These are phyloP conservation scores for Pyrenopolyporus hunteri DNA, from an alignment of 495 filamentous ascomycete species.

Conservation along the genomic window DNA sequence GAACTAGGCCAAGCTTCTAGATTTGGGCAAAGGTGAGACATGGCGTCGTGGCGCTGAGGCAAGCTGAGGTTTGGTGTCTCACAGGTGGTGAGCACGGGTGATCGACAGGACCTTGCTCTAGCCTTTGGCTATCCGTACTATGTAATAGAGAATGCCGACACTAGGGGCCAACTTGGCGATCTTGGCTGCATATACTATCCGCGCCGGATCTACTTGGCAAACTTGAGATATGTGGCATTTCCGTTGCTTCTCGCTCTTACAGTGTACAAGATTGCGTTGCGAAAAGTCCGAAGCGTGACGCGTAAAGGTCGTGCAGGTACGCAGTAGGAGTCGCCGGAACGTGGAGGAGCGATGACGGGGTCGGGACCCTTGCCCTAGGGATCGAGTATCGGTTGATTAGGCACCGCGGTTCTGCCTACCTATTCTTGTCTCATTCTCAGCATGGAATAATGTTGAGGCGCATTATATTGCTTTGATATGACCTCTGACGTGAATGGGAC, in stretches of 20 bases:
- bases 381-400: background rate
- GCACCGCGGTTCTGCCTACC: no score
- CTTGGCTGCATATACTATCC: slow-evolving; percentile 31
- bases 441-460: background rate
- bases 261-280: slow-evolving; percentile 3
- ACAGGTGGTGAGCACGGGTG: slow-evolving; percentile 26
- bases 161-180: slow-evolving; percentile 21
- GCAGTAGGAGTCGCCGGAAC: background rate
- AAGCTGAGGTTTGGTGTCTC: slow-evolving; percentile 22
- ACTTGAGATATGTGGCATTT: slow-evolving; percentile 1
- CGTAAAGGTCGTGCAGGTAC: background rate
- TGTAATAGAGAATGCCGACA: slow-evolving; percentile 26
- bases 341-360: background rate
- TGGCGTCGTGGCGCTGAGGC: slow-evolving; percentile 14
- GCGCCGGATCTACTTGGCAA: slow-evolving; percentile 24
- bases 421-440: no score
- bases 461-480: background rate
- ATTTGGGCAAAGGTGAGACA: slow-evolving; percentile 10
- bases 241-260: background rate
- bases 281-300: slow-evolving; percentile 23
- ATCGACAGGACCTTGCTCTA: slow-evolving; percentile 34
- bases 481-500: background rate
- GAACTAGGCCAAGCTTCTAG: slow-evolving; percentile 18
- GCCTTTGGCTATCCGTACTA: slow-evolving; percentile 11
- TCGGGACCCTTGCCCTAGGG: background rate